phyloP scores from a whole-genome alignment of 805 yeast genomes.

The Candida wancherniae region DNA sequence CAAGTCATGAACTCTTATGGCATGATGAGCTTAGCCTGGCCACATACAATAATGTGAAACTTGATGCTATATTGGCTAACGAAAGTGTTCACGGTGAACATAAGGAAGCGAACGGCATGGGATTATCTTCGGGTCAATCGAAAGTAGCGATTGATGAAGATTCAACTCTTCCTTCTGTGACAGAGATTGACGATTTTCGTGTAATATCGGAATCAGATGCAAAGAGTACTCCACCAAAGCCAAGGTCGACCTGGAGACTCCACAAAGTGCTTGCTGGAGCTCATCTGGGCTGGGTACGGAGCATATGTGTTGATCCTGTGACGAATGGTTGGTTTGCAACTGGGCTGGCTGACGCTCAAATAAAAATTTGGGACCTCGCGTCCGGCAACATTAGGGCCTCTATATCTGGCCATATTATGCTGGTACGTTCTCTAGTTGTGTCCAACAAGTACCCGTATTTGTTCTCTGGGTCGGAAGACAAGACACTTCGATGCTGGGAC shows the following conservation, averaged over 20 bases:
- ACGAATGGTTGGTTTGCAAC: slow-evolving; percentile 88
- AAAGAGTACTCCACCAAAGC: no score
- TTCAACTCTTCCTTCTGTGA: no score
- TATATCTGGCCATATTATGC: slow-evolving; percentile 87
- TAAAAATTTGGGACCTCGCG: slow-evolving; percentile 88
- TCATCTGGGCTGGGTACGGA: slow-evolving; percentile 89
- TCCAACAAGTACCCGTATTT: slow-evolving; percentile 79
- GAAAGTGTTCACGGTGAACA: not conserved
- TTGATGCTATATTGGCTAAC: slow-evolving; percentile 18
- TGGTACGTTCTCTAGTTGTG: slow-evolving; percentile 70
- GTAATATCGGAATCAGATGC: no score
- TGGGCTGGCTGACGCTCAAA: slow-evolving; percentile 84
- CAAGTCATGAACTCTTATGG: slow-evolving; percentile 24
- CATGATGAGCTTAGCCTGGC: slow-evolving; percentile 30
- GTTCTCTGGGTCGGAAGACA: slow-evolving; percentile 91
- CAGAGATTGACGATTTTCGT: no score
- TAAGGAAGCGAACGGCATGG: no score
- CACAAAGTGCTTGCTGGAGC: slow-evolving; percentile 71
- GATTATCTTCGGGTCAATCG: no score
- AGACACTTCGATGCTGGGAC: slow-evolving; percentile 93
- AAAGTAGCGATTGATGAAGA: no score
- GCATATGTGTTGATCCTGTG: slow-evolving; percentile 73
- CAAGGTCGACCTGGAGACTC: slow-evolving; percentile 55
- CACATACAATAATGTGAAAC: slow-evolving; percentile 25
- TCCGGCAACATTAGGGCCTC: slow-evolving; percentile 65